Conservation (phyloP, 306 rosid species). For the Citrullus colocynthis region DNA sequence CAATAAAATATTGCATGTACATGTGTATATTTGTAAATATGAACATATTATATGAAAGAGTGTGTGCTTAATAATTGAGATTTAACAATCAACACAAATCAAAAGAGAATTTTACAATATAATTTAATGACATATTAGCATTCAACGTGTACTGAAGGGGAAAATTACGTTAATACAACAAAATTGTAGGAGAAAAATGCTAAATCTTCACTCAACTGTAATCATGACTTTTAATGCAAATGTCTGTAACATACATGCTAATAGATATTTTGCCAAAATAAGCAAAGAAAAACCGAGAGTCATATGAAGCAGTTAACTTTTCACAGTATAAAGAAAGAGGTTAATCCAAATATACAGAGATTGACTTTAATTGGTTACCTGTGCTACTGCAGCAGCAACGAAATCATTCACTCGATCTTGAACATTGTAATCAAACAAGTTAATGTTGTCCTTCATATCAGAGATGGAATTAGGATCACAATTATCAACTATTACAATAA, state of each 20-base stretch:
- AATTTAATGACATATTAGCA: not conserved
- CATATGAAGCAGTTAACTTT: not conserved
- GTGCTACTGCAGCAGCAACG: conserved; percentile 42
- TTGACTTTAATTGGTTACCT: conserved; percentile 21
- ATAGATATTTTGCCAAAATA: not conserved
- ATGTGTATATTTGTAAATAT: not conserved
- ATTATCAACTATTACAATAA: not conserved
- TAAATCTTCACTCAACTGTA: not conserved
- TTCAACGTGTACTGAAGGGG: not conserved
- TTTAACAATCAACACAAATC: not conserved
- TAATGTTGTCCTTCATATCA: conserved; percentile 27
- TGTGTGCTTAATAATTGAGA: not conserved
- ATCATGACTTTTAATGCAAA: not conserved
- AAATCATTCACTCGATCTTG: conserved; percentile 41
- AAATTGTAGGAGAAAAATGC: not conserved
- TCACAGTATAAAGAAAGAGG: not conserved
- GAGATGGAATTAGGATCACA: not conserved
- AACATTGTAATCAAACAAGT: conserved; percentile 43
- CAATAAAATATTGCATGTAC: not conserved
- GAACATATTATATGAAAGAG: not conserved
- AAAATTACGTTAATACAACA: not conserved
- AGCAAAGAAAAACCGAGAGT: not conserved
- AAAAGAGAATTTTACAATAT: not conserved
- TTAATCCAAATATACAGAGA: not conserved
- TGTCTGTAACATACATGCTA: not conserved